Evolutionary conservation across 2,329 filamentous ascomycete genomes (phyloP).

Genomic region (Aurifilum marmelostoma): DNA sequence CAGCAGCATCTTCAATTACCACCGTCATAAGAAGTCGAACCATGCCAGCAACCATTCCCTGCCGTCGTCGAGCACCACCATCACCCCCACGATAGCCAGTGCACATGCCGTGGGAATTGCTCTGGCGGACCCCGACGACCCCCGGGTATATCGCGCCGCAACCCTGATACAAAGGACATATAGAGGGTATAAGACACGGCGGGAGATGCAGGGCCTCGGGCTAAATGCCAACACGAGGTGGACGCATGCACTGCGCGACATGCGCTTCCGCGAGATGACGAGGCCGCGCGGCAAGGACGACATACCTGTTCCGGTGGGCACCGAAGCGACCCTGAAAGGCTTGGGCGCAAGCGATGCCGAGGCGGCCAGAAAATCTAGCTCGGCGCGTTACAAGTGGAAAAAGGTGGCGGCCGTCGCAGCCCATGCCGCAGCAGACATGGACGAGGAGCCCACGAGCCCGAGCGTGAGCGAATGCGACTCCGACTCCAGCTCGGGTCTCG

Average conservation of each 20-base stretch:
- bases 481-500: constrained; percentile 38
- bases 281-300: constrained; percentile 46
- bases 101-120: constrained; percentile 16
- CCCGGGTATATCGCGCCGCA: constrained; percentile 49
- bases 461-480: constrained; percentile 47
- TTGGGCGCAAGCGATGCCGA: constrained; percentile 24
- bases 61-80: constrained; percentile 12
- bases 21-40: constrained; percentile 14
- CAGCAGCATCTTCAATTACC: constrained; percentile 32
- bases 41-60: constrained; percentile 13
- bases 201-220: constrained; percentile 70
- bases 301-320: constrained; percentile 30
- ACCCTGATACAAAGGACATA: constrained; percentile 71
- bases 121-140: constrained; percentile 31
- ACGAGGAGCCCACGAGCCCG: constrained; percentile 40
- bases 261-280: constrained; percentile 56
- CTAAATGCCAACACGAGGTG: constrained; percentile 73
- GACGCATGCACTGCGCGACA: constrained; percentile 66
- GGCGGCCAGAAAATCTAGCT: constrained; percentile 33
- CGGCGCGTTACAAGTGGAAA: constrained; percentile 73
- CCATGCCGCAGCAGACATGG: constrained; percentile 71
- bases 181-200: constrained; percentile 72
- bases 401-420: constrained; percentile 72
- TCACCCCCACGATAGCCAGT: constrained; percentile 19
- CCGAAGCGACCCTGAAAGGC: constrained; percentile 21